phyloP scores from a whole-genome alignment of 257 asterid species.

The Linaria vulgaris region DNA sequence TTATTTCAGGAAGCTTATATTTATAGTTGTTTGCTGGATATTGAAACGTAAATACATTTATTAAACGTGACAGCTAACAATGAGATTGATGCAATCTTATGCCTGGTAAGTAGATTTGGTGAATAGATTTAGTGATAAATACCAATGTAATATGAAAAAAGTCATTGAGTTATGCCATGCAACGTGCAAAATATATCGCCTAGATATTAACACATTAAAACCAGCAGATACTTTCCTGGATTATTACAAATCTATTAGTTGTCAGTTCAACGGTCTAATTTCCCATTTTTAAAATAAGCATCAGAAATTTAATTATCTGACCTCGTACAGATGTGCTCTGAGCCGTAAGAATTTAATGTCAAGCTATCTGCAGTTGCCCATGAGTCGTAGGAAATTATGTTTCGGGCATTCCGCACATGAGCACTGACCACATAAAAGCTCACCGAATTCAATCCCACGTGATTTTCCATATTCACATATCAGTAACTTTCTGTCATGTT shows the following conservation, averaged over 20 bases:
- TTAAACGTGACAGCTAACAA: neutral
- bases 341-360: slow-evolving; percentile 14
- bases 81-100: neutral
- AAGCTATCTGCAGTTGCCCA: slow-evolving; percentile 1
- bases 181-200: neutral
- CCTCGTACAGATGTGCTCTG: neutral
- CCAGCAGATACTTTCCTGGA: neutral
- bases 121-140: no score
- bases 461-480: neutral
- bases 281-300: no score
- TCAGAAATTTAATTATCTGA: neutral
- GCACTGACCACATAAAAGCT: slow-evolving; percentile 4
- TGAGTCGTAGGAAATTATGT: neutral
- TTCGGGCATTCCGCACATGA: neutral
- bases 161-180: neutral
- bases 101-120: no score
- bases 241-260: slow-evolving; percentile 13
- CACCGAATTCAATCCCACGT: neutral
- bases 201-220: slow-evolving; percentile 24
- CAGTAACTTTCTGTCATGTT: neutral
- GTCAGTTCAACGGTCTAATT: no score
- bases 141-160: no score
- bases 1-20: slow-evolving; percentile 12
- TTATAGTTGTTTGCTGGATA: slow-evolving; percentile 12
- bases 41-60: no score